Base-by-base conservation (phyloP, 1,284 basidiomycete genomes). In the Pisolithus thermaeus region DNA sequence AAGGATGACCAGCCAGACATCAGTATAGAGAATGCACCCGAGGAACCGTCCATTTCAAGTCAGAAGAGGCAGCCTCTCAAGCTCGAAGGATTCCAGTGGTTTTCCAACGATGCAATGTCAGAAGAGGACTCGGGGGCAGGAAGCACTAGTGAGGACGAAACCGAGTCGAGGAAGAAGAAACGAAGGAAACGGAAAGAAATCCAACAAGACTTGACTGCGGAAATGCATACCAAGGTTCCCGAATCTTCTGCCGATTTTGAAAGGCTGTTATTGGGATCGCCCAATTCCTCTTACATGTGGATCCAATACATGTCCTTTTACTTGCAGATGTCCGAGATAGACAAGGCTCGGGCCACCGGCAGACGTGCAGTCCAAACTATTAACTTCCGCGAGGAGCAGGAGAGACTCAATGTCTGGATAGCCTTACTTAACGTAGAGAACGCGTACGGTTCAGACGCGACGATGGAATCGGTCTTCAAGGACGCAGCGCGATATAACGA, bases 221-320 rank as follows among this genome's bases (percentile, higher is more conserved):
- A 92, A 55, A 84, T 95, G 74, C 90, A 92, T 51, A 83, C 78
- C 38, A 87, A 83, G 61, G 74, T 75, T n/a, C 95, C 96, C 1
- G 87, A 94, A 65, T 97, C 96, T 1, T 87, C 87, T 52, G 81
- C 89, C 44, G 96, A 99, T 65, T 99, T 97, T 62, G 97, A 99
- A 70, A 86, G 97, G 14, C 74, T 94, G 20, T 79, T 99, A 35
- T 78, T 98, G 27, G 90, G 92, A n/a, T 96, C 95, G 0, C 97
- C 97, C 4, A 94, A 97, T 69, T 97, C 93, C 12, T 99, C 97
- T 0, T 97, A 88, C 72, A 79, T 99, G 39, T 99, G 97, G 97
- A 89, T 99, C 56, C 96, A 97, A 69, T 99, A 96, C 70, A 98
- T 99, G 92, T 96, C 95, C 5, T 97, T 98, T 81, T 92, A 96